Base-by-base conservation (phyloP, 352 stramenopile genomes). In the Blastocystis hominis region DNA sequence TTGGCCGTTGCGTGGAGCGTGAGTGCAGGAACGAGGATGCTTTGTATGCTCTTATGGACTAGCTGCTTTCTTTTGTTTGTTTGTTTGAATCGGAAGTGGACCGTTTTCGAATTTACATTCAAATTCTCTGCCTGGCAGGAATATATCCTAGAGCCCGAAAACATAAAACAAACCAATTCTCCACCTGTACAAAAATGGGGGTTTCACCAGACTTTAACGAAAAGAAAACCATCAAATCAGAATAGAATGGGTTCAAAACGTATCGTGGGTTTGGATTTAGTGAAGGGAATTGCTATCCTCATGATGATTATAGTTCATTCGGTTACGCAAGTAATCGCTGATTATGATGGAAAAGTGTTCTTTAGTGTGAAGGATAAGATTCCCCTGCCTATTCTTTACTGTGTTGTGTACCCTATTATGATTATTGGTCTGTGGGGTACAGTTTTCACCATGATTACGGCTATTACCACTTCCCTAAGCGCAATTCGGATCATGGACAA, bases 261-360 rank as follows among this genome's bases (percentile, higher is more conserved):
- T 55, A 72, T 86, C 44, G 63, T 72, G 6, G 76, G 76, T 34
- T 59, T 86, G 59, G 76, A 86, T 68, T 38, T 86, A 47, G 63
- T 76, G 36, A 86, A 86, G 44, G 76, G 76, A 9, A 86, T 76
- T 38, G 76, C 40, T 3, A 86, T 86, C 40, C 61, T 86, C 20
- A 86, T 86, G 59, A 86, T 86, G 76, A 86, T 86, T 55, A 76
- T 86, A n/a, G 76, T 86, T 13, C 76, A 86, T 76, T 9, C 54
- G 9, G 63, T 86, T 0, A 86, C 76, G 36, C 59, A 86, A 55
- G 63, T 76, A 13, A 76, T 86, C 20, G 76, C 76, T 3, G 76
- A 86, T 40, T 76, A 86, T 42, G 76, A 86, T 47, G 76, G 76
- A 17, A 15, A 3, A 0, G 55, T 86, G 10, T 86, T 86, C 36